Base-by-base conservation (phyloP, 2,329 filamentous ascomycete species). In the Monosporascus sp. region DNA sequence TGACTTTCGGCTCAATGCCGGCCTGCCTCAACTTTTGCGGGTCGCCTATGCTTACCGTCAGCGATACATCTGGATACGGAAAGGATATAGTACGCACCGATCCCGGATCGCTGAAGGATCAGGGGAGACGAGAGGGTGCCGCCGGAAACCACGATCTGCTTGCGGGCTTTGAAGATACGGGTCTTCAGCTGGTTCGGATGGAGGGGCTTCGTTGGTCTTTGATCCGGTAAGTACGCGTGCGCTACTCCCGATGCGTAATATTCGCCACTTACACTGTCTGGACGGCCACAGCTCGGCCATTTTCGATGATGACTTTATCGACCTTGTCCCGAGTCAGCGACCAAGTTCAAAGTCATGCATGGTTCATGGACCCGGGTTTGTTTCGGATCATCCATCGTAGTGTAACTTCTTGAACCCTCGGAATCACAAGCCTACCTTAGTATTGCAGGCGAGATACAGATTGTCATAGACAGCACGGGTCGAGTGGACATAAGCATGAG, bases 401-500 rank as follows among this genome's bases (percentile, higher is more conserved):
- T 35, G 31, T 14, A 35, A 35, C 1, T 14, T 5, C 31, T 14
- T 14, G 31, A 14, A 14, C 31, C 4, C 31, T 18, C 18, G 18
- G 37, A 18, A 17, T 39, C 18, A 39, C 18, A 9, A 43, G 5
- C 39, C 9, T 15, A 89, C 83, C 71, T 90, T 90, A 63, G 86
- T 90, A 74, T 89, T 90, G 72, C 79, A 82, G 53, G 85, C 80
- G 17, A 91, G 74, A 63, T 90, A 88, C 48, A 91, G 69, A 66
- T 90, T 91, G 57, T 78, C 77, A 66, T 89, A 77, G 39, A 86
- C 79, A 2, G 87, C 77, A 49, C 88, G 81, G 5, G 88, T 92
- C 50, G 85, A 83, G 70, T 93, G 89, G 55, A 93, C 77, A 61
- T 92, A 92, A 2, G 83, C 87, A 63, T 90, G 88, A 7, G 88